Evolutionary conservation across 495 filamentous ascomycete species (phyloP).

Genomic region (Tuber borchii): DNA sequence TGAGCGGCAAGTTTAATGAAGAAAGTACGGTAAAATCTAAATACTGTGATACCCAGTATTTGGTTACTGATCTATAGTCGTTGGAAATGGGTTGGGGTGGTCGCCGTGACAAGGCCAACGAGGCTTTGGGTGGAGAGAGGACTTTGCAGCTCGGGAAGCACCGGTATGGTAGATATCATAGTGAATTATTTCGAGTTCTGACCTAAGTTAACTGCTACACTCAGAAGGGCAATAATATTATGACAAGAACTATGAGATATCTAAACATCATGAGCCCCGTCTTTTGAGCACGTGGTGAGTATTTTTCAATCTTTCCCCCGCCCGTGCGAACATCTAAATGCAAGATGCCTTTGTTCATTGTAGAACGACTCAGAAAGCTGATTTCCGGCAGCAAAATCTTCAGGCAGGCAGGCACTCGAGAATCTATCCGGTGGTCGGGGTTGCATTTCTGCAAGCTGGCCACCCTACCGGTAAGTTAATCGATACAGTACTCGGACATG

Average conservation of each 20-base stretch:
- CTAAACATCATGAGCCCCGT: not conserved
- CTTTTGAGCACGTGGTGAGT: not conserved
- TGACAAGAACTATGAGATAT: not conserved
- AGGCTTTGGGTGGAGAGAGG: too few species aligned
- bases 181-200: not conserved
- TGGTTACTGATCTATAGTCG: too few species aligned
- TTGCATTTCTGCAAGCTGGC: not conserved
- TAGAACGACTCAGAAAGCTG: not conserved
- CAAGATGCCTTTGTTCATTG: not conserved
- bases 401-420: not conserved
- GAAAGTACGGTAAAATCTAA: too few species aligned
- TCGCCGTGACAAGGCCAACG: too few species aligned
- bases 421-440: not conserved
- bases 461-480: not conserved
- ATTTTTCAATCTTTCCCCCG: not conserved
- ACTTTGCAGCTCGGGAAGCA: too few species aligned
- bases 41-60: too few species aligned
- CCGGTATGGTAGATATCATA: too few species aligned
- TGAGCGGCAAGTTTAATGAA: too few species aligned
- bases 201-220: not conserved
- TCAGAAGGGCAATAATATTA: not conserved
- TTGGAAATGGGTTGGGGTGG: too few species aligned
- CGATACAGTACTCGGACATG: too few species aligned
- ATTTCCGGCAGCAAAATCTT: not conserved
- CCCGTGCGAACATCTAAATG: not conserved